Evolutionary conservation across 2,329 filamentous ascomycete species (phyloP).

Genomic region (Fusarium sublunatum): DNA sequence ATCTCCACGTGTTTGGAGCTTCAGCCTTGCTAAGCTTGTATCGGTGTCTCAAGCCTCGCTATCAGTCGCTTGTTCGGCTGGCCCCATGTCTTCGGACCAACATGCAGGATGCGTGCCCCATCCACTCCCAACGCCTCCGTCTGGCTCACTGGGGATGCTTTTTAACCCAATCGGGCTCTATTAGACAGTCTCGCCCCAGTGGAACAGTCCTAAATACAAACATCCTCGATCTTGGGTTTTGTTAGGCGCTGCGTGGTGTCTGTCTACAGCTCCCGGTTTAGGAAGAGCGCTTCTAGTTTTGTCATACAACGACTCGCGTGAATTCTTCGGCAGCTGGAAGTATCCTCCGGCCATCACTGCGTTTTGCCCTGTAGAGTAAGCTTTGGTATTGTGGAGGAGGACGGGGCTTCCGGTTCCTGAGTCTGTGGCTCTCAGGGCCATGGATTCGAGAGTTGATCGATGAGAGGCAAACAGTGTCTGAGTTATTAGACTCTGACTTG

Average conservation of each 20-base stretch:
- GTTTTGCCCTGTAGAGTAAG: background rate
- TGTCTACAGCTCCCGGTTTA: conserved; percentile 27
- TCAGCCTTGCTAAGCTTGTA: conserved; percentile 13
- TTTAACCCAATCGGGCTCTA: conserved; percentile 2
- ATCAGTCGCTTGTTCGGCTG: conserved; percentile 2
- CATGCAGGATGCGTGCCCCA: conserved; percentile 1
- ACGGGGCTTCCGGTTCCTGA: conserved; percentile 36
- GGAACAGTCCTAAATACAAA: conserved; percentile 4
- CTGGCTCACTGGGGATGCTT: background rate
- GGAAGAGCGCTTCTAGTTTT: conserved; percentile 11
- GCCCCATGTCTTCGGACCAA: conserved; percentile 1
- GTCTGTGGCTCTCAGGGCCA: conserved; percentile 4
- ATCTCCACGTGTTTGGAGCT: conserved; percentile 25
- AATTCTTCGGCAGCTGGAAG: conserved; percentile 12
- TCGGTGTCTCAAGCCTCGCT: conserved; percentile 7
- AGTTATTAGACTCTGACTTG: background rate
- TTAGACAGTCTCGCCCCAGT: conserved; percentile 14
- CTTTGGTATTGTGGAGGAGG: conserved; percentile 23
- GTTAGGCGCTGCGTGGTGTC: conserved; percentile 33
- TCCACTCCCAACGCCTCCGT: background rate
- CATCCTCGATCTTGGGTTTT: conserved; percentile 3
- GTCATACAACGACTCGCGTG: background rate
- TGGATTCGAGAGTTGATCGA: conserved; percentile 12
- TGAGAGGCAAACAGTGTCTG: background rate
- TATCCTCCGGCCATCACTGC: conserved; percentile 6